Evolutionary conservation across 2,329 filamentous ascomycete species (phyloP).

Genomic region (Claviceps maximensis): DNA sequence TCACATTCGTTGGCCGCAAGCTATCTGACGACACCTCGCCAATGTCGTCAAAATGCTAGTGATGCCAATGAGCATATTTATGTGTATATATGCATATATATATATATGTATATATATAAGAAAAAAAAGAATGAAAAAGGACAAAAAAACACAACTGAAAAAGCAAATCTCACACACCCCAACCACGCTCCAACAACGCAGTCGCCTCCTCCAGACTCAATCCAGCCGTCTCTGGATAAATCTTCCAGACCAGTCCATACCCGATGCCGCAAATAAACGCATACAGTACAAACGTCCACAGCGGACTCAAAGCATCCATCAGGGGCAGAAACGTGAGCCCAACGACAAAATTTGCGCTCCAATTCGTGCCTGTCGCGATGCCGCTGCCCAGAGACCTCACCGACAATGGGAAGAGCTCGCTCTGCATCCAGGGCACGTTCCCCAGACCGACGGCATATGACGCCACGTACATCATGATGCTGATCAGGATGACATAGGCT

Average conservation of each 20-base stretch:
- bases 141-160: not conserved
- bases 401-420: conserved; percentile 71
- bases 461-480: conserved; percentile 73
- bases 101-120: too few relatives aligned
- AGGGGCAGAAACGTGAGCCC: conserved; percentile 80
- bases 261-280: conserved; percentile 54
- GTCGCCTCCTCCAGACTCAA: conserved; percentile 71
- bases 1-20: too few relatives aligned
- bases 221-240: conserved; percentile 81
- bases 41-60: too few relatives aligned
- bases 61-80: too few relatives aligned
- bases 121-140: not conserved
- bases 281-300: conserved; percentile 73
- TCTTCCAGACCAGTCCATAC: conserved; percentile 54
- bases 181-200: conserved; percentile 55
- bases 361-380: conserved; percentile 68
- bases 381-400: conserved; percentile 62
- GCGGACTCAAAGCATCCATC: conserved; percentile 62
- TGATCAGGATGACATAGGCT: conserved; percentile 50
- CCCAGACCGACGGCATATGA: conserved; percentile 79
- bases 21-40: too few relatives aligned
- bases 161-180: conserved; percentile 42
- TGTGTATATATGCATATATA: too few relatives aligned
- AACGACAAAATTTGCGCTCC: conserved; percentile 75
- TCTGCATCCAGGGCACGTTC: conserved; percentile 93